Base-by-base conservation (phyloP, 768 basidiomycete genomes). In the Grammothele lineata region DNA sequence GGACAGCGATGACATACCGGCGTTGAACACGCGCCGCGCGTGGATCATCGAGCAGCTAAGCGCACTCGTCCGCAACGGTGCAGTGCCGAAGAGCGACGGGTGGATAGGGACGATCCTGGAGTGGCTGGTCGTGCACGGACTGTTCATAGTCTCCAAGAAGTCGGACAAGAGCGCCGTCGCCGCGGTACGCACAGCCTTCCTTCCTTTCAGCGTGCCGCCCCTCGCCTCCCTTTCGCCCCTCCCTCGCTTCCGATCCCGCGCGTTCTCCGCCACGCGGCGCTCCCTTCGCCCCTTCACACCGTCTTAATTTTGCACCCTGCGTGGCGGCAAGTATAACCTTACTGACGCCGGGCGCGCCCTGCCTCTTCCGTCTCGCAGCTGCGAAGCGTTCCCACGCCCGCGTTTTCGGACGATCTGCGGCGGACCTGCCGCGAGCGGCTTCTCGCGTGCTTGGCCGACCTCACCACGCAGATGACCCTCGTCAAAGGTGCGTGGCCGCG, bases 41-140 rank as follows among this genome's bases (percentile, higher is more conserved):
- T 99, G 95, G 95, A 80, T 90, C 25, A 75, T 88, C 40, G 92
- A 96, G 38, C 95, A 98, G 65, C 71, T 96, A 17, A 72, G 77
- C 12, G 75, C 79, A 4, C 78, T 96, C 24, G 70, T 94, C 53
- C 83, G 84, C 34, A 93, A 92, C 60, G 80, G 81, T 11, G 75
- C 80, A 1, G 77, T 94, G 38, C 88, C 85, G 4, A 92, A 89
- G 60, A 73, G 75, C 35, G 92, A 95, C 61, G 73, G 72, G 27
- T 92, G 91, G 83, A 71, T 94, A 17, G 72, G 76, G 45, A 68
- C 72, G 10, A 68, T 93, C 44, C 71, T 98, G 22, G 81, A 94
- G 50, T 96, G 92, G 78, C 71, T 96, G 35, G 65, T 77, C 50
- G 76, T 92, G 6, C 75, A 96, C 50, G 93, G 92, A 0, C 75